Percentiles rank a stretch among this genome's conserved stretches.
phyloP scores from a whole-genome alignment of 192 early-diverging fungal species.

The Piromyces finnis region DNA sequence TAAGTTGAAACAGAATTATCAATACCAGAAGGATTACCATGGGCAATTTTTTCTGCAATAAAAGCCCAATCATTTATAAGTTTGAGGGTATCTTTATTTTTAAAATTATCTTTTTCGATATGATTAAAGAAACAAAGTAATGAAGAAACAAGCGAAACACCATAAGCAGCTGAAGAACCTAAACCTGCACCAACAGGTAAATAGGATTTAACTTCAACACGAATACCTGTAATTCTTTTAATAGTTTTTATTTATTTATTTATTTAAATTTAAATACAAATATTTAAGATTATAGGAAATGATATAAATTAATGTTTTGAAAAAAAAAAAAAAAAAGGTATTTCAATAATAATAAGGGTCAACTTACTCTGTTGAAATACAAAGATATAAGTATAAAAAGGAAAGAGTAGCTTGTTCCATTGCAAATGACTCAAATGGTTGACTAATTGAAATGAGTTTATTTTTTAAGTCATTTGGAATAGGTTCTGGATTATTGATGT shows the following conservation, averaged over 20 bases:
- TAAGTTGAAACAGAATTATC: slow-evolving; percentile 82
- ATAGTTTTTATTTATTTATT: too few relatives aligned
- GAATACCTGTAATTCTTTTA: slow-evolving; percentile 13
- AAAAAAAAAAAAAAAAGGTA: not conserved
- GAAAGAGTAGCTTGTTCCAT: slow-evolving; percentile 30
- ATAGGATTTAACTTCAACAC: slow-evolving; percentile 45
- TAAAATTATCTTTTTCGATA: slow-evolving; percentile 3
- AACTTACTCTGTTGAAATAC: slow-evolving; percentile 5
- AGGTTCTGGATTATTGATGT: not conserved
- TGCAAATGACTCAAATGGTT: not conserved
- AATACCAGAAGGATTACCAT: slow-evolving; percentile 86
- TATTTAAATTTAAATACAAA: too few relatives aligned
- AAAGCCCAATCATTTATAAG: slow-evolving; percentile 83
- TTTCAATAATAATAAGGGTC: too few relatives aligned
- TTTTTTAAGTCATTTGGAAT: not conserved
- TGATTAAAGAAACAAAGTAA: slow-evolving; percentile 40
- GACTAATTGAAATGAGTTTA: not conserved
- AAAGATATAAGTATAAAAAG: slow-evolving; percentile 43
- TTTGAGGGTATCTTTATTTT: slow-evolving; percentile 10
- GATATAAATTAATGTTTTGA: not conserved
- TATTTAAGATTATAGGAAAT: too few relatives aligned
- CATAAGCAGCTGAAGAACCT: slow-evolving; percentile 87
- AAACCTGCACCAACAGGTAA: slow-evolving; percentile 87
- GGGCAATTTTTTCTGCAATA: slow-evolving; percentile 80
- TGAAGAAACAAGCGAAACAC: slow-evolving; percentile 57